phyloP scores from a whole-genome alignment of 2,329 filamentous ascomycete genomes.

The Colletotrichum camelliae region DNA sequence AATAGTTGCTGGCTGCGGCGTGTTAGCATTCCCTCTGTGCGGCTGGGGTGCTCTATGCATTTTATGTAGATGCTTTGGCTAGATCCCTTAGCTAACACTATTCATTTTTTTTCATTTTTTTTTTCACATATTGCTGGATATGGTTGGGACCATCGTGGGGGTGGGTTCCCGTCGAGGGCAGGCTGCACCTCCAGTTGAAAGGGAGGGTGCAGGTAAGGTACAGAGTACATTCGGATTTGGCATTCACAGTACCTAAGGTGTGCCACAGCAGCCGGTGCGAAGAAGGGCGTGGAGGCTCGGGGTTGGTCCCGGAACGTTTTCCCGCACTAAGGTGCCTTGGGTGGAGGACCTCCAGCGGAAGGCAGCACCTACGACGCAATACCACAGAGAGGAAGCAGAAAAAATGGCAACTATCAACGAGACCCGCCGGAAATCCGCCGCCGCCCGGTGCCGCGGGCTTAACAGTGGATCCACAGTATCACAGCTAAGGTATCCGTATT shows the following conservation, averaged over 20 bases:
- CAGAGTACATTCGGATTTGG: not conserved
- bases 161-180: not conserved
- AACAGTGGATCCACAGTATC: not conserved
- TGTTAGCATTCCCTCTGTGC: not conserved
- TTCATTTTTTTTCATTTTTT: too few relatives aligned
- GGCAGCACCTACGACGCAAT: not conserved
- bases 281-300: not conserved
- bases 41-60: not conserved
- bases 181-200: not conserved
- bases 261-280: not conserved
- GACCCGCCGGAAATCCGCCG: not conserved
- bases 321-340: not conserved
- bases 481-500: not conserved
- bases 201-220: not conserved
- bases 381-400: not conserved
- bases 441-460: not conserved
- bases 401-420: conserved; percentile 1
- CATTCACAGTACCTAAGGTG: too few relatives aligned
- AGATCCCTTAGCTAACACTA: not conserved
- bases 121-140: not conserved
- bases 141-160: not conserved
- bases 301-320: conserved; percentile 10
- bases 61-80: not conserved
- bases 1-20: not conserved
- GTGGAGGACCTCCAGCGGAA: not conserved